These are phyloP conservation scores for Rhynchosporium graminicola DNA, from an alignment of 2,329 filamentous ascomycete genomes.

Conservation along the genomic window DNA sequence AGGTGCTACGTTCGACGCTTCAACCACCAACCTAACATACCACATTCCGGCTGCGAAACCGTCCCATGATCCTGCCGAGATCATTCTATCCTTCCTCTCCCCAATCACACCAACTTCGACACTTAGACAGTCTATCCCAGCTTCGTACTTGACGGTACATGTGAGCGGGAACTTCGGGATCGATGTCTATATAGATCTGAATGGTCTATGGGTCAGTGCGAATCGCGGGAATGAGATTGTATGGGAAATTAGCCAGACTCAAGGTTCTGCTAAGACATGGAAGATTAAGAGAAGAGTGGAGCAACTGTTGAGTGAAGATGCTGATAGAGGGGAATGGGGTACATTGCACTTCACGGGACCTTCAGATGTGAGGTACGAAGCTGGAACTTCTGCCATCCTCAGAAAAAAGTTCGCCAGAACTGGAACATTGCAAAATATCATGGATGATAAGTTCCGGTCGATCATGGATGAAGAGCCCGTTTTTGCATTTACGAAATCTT, in stretches of 20 bases:
- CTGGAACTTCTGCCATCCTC: conserved; percentile 65
- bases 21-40: conserved; percentile 70
- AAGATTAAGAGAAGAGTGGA: conserved; percentile 60
- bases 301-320: conserved; percentile 71
- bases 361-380: conserved; percentile 65
- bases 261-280: conserved; percentile 61
- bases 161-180: conserved; percentile 67
- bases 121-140: conserved; percentile 53
- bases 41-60: conserved; percentile 50
- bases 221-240: conserved; percentile 67
- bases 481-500: conserved; percentile 74
- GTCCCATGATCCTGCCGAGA: conserved; percentile 48
- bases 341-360: conserved; percentile 76
- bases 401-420: conserved; percentile 69
- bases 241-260: conserved; percentile 62
- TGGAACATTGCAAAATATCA: conserved; percentile 64
- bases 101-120: conserved; percentile 40
- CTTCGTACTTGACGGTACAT: conserved; percentile 72
- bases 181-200: conserved; percentile 66
- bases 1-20: conserved; percentile 67
- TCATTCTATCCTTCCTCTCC: conserved; percentile 58
- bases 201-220: conserved; percentile 82
- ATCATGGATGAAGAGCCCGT: conserved; percentile 80
- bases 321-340: conserved; percentile 82
- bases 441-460: conserved; percentile 65